Conservation (phyloP, 2,329 filamentous ascomycete species). For the Hysterium pulicare region DNA sequence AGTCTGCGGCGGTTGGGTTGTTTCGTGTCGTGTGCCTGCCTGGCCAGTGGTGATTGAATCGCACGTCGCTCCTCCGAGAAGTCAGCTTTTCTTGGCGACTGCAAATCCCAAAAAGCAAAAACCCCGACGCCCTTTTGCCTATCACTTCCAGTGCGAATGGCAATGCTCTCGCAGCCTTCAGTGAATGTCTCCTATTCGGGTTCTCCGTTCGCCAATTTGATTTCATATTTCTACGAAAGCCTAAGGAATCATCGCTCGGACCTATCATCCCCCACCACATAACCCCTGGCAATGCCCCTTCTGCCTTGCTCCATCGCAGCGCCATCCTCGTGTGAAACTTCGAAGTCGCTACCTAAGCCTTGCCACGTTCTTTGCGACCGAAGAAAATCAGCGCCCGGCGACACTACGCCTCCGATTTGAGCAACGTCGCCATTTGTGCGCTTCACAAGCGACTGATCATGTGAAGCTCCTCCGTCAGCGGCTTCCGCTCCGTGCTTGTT, state of each 20-base stretch:
- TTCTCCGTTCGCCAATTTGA: no score
- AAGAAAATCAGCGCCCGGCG: constrained; percentile 85
- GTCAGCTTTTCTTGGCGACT: no score
- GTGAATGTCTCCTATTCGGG: no score
- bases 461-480: constrained; percentile 18
- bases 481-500: background rate
- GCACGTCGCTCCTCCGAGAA: no score
- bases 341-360: constrained; percentile 84
- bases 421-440: constrained; percentile 69
- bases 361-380: constrained; percentile 83
- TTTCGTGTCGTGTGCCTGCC: constrained; percentile 2
- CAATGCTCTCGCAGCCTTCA: no score
- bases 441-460: constrained; percentile 57
- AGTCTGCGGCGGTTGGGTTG: background rate
- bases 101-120: no score
- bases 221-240: no score
- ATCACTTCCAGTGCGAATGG: no score
- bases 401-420: constrained; percentile 79
- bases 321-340: constrained; percentile 55
- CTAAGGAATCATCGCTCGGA: constrained; percentile 25
- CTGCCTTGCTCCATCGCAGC: constrained; percentile 79
- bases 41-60: background rate
- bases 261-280: constrained; percentile 64
- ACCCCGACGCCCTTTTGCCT: no score
- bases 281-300: constrained; percentile 84